Base-by-base conservation (phyloP, 768 basidiomycete species). In the Rhizopogon vinicolor region DNA sequence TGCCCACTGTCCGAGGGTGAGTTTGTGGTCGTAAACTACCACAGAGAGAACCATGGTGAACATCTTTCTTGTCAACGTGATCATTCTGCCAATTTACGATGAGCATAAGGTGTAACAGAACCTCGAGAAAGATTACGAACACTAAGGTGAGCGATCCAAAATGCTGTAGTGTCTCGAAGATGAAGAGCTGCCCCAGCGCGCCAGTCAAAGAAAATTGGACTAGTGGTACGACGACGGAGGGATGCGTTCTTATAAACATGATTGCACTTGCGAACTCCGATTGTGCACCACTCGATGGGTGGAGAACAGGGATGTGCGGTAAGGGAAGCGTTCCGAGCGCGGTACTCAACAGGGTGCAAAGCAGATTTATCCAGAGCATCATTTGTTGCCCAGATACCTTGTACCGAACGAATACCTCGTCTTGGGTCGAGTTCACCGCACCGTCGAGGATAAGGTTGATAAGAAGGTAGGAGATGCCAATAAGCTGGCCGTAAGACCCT, bases 41-140 rank as follows among this genome's bases (percentile, higher is more conserved):
- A 99, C 95, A 16, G 93, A 96, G 41, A 99, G 78, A 14, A 99
- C 77, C 95, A 99, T 99, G 8, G 97, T 98, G 72, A 97, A 94
- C 69, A 99, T 76, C 74, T 98, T 98, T 54, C 97, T 81, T 13
- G 97, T 98, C 53, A 99, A 80, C 3, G 97, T 99, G 62, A 98
- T 89, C 39, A 92, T 98, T 44, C 91, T 93, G 68, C 10, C 53
- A 41, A 57, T 4, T 33, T 45, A 41, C 58, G 33, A 53, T 58
- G 56, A 46, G 61, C 40, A 49, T 6, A 55, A 28, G 53, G 33
- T 10, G 7, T 16, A 55, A 58, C 10, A 44, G 29, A 44, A 41
- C 42, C 45, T 3, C n/a, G 3, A 44, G 9, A 49, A 31, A 57
- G 64, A 42, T 28, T n/a, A 74, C 83, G 55, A 78, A 93, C 91